A percentile compares a stretch with the other conserved stretches of the same genome.
Evolutionary conservation across 78 protist genomes (phyloP).

Genomic region (Cavenderia fasciculata): DNA sequence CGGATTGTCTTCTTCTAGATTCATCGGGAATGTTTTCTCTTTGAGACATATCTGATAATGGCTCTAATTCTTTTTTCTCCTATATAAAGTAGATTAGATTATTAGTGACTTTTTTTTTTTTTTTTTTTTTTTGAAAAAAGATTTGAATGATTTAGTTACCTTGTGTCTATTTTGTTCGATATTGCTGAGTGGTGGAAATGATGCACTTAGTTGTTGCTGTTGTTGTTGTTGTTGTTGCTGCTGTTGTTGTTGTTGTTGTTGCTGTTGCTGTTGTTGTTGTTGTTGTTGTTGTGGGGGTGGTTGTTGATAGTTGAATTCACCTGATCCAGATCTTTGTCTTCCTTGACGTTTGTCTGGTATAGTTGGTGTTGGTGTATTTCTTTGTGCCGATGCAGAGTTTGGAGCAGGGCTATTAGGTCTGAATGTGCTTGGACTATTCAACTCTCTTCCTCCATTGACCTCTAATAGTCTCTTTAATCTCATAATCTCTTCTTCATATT

Average conservation of each 20-base stretch:
- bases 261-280: conserved; percentile 11
- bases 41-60: too few species aligned
- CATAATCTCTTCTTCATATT: conserved; percentile 78
- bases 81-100: too few species aligned
- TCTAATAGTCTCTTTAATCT: conserved; percentile 53
- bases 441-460: conserved; percentile 26
- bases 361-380: conserved; percentile 66
- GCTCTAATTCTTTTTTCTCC: too few species aligned
- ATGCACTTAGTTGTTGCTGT: neutral
- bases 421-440: conserved; percentile 55
- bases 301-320: conserved; percentile 42
- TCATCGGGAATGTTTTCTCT: too few species aligned
- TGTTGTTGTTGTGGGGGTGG: conserved; percentile 34
- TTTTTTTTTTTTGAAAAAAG: too few species aligned
- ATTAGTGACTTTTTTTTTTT: too few species aligned
- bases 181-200: conserved; percentile 30
- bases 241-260: conserved; percentile 4
- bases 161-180: too few species aligned
- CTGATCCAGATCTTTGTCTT: conserved; percentile 22
- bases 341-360: conserved; percentile 42
- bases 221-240: neutral
- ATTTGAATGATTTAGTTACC: too few species aligned
- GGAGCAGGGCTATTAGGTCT: conserved; percentile 74
- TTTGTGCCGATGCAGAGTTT: neutral
- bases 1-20: too few species aligned